A percentile compares a stretch with the other conserved stretches of the same genome.
phyloP scores from a whole-genome alignment of 306 rosid genomes.

The barrel medic (Medicago truncatula) region DNA sequence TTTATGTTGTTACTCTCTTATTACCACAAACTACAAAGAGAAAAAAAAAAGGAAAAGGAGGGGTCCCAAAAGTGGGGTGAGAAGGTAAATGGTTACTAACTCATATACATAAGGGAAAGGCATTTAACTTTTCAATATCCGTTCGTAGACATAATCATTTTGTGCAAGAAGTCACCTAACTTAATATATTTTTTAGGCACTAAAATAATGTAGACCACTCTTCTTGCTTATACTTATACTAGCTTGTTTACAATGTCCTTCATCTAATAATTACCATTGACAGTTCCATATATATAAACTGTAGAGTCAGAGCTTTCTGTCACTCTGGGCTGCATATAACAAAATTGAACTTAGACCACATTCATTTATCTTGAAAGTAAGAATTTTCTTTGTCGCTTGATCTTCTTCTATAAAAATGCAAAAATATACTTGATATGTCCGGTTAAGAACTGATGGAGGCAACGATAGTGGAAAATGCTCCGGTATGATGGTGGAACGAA shows the following conservation, averaged over 20 bases:
- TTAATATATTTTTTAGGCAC: conserved; percentile 36
- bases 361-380: background rate
- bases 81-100: conserved; percentile 41
- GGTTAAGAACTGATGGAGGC: no score
- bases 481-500: no score
- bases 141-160: conserved; percentile 73
- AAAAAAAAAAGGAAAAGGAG: background rate
- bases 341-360: background rate
- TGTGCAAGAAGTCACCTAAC: conserved; percentile 56
- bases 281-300: conserved; percentile 27
- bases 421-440: background rate
- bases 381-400: background rate
- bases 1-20: conserved; percentile 41
- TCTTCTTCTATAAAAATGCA: background rate
- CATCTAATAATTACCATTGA: conserved; percentile 44
- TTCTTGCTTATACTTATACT: conserved; percentile 19
- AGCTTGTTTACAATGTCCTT: conserved; percentile 33
- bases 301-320: conserved; percentile 4
- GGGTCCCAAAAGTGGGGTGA: conserved; percentile 22
- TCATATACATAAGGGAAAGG: conserved; percentile 52
- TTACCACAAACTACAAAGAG: conserved; percentile 36
- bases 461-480: no score
- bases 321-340: conserved; percentile 1
- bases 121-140: conserved; percentile 69
- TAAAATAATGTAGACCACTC: background rate